These are phyloP conservation scores for Umbilicaria muhlenbergii DNA, from an alignment of 495 filamentous ascomycete genomes.

Conservation along the genomic window DNA sequence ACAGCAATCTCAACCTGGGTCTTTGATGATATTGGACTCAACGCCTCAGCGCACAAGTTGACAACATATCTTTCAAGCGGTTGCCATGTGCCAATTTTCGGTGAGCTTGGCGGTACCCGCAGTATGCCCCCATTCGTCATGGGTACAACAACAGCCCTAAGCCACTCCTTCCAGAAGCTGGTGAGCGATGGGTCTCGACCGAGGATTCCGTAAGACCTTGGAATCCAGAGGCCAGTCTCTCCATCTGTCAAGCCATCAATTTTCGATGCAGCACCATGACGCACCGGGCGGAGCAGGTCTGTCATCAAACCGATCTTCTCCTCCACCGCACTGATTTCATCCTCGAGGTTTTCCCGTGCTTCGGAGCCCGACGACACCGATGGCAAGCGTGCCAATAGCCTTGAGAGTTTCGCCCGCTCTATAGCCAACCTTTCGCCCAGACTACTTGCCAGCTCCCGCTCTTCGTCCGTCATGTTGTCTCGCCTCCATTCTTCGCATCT, in stretches of 20 bases:
- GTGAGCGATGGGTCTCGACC: conserved; percentile 73
- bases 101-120: conserved; percentile 73
- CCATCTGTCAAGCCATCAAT: conserved; percentile 94
- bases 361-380: conserved; percentile 63
- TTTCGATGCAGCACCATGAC: conserved; percentile 88
- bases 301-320: conserved; percentile 97
- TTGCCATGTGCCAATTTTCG: conserved; percentile 89
- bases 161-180: conserved; percentile 98
- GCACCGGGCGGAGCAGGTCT: conserved; percentile 79
- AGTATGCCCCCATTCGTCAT: conserved; percentile 82
- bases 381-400: conserved; percentile 69
- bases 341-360: conserved; percentile 70
- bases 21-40: conserved; percentile 78
- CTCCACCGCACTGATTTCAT: conserved; percentile 88
- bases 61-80: conserved; percentile 93
- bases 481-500: conserved; percentile 89
- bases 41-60: conserved; percentile 91
- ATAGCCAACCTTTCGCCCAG: conserved; percentile 78
- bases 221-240: conserved; percentile 93
- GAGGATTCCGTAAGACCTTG: conserved; percentile 83
- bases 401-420: conserved; percentile 79
- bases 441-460: conserved; percentile 84
- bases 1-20: conserved; percentile 91
- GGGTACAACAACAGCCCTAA: conserved; percentile 78
- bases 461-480: conserved; percentile 90